These are phyloP conservation scores for Piloderma croceum DNA, from an alignment of 768 basidiomycete species.

Conservation along the genomic window DNA sequence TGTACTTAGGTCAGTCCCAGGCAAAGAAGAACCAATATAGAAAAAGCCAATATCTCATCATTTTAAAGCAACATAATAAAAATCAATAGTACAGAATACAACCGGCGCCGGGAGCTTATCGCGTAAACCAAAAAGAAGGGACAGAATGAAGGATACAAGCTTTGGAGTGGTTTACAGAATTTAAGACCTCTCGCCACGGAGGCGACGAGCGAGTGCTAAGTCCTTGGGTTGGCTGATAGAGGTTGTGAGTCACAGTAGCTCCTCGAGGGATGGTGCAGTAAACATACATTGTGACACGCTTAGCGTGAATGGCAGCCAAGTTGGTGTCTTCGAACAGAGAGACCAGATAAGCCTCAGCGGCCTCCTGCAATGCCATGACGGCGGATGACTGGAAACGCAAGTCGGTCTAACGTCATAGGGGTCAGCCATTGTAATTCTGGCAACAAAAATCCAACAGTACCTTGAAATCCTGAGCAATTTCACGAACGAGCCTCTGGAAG, in stretches of 20 bases:
- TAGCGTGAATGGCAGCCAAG: too few relatives aligned
- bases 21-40: too few relatives aligned
- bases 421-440: too few relatives aligned
- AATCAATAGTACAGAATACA: too few relatives aligned
- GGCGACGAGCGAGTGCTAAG: conserved; percentile 70
- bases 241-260: conserved; percentile 19
- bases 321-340: too few relatives aligned
- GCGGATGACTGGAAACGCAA: conserved; percentile 89
- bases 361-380: conserved; percentile 83
- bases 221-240: conserved; percentile 78
- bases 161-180: conserved; percentile 5
- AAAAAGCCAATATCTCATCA: too few relatives aligned
- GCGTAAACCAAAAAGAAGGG: conserved; percentile 17
- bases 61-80: too few relatives aligned
- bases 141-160: conserved; percentile 4
- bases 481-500: conserved; percentile 86
- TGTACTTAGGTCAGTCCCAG: too few relatives aligned
- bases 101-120: too few relatives aligned
- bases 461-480: conserved; percentile 91
- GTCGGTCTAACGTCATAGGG: conserved; percentile 46
- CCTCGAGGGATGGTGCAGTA: too few relatives aligned
- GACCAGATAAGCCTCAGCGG: conserved; percentile 76
- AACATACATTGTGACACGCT: conserved; percentile 69
- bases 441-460: conserved; percentile 35
- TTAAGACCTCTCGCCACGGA: conserved; percentile 75